Evolutionary conservation across 164 flowering plant genomes (phyloP).

Genomic region (Dillenia suffruticosa): DNA sequence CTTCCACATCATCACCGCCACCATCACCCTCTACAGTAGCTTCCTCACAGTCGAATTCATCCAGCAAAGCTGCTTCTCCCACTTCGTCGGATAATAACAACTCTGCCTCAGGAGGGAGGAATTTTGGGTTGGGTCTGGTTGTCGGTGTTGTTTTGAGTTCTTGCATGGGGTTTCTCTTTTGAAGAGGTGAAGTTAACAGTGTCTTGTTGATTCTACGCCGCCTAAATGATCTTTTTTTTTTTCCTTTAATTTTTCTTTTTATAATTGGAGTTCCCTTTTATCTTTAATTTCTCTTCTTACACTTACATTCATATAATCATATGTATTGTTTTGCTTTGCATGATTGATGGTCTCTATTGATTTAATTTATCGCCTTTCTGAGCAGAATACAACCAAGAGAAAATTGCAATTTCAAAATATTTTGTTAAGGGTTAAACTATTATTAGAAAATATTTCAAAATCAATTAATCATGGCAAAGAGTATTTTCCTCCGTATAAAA

Average conservation of each 20-base stretch:
- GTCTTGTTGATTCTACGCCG: not conserved
- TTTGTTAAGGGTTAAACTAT: no score
- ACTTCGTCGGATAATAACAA: conserved; percentile 12
- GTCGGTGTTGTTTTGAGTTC: conserved; percentile 27
- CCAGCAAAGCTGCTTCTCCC: conserved; percentile 1
- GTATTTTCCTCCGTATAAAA: no score
- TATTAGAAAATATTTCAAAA: no score
- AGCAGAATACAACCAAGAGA: no score
- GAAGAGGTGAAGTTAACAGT: conserved; percentile 3
- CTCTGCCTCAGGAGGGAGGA: conserved; percentile 22
- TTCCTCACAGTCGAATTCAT: not conserved
- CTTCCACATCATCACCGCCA: conserved; percentile 34
- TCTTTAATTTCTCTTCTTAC: not conserved
- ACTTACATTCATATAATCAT: no score
- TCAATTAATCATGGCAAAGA: no score
- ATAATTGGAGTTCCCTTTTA: not conserved
- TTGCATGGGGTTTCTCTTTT: conserved; percentile 32
- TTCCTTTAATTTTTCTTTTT: not conserved
- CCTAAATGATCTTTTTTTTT: not conserved
- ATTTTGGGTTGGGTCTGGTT: conserved; percentile 31
- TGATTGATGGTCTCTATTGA: no score
- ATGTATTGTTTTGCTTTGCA: no score
- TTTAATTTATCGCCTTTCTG: no score
- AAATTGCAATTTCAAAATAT: no score
- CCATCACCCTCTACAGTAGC: conserved; percentile 7